Conservation (phyloP, 2,329 filamentous ascomycete genomes). For the Colletotrichum sp. region DNA sequence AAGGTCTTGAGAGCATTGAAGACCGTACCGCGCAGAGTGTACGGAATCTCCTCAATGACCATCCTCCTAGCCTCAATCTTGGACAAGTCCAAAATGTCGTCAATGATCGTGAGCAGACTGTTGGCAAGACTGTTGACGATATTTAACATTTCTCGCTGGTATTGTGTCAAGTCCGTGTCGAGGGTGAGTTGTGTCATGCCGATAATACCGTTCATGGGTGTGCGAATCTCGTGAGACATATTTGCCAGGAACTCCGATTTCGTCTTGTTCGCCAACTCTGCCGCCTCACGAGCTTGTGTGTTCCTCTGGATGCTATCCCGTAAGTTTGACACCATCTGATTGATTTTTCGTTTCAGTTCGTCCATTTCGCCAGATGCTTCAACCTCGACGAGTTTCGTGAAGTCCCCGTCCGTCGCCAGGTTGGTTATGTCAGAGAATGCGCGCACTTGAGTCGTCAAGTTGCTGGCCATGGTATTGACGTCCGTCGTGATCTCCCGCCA, state of each 20-base stretch:
- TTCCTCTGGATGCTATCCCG: slow-evolving; percentile 97
- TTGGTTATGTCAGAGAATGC: slow-evolving; percentile 99
- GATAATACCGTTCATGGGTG: slow-evolving; percentile 97
- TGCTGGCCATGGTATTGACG: slow-evolving; percentile 89
- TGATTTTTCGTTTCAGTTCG: slow-evolving; percentile 98
- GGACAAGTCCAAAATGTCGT: slow-evolving; percentile 77
- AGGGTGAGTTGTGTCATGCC: slow-evolving; percentile 97
- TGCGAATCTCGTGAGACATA: slow-evolving; percentile 98
- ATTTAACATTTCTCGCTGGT: slow-evolving; percentile 97
- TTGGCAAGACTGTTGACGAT: slow-evolving; percentile 97
- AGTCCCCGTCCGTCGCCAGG: slow-evolving; percentile 94
- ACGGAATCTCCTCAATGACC: slow-evolving; percentile 98
- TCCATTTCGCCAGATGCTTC: slow-evolving; percentile 99
- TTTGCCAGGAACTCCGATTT: slow-evolving; percentile 99
- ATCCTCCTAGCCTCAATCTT: slow-evolving; percentile 95
- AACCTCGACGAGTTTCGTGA: slow-evolving; percentile 95
- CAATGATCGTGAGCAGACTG: slow-evolving; percentile 95
- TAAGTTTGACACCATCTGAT: slow-evolving; percentile 97
- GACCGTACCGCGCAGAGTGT: slow-evolving; percentile 90
- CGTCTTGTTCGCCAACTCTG: slow-evolving; percentile 95
- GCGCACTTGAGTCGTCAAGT: slow-evolving; percentile 89
- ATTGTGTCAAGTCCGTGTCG: slow-evolving; percentile 92
- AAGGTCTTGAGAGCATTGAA: slow-evolving; percentile 97
- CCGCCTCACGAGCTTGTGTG: slow-evolving; percentile 92
- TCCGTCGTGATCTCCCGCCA: slow-evolving; percentile 99